phyloP scores from a whole-genome alignment of 1,284 basidiomycete species.

The Lentinus polychrous region DNA sequence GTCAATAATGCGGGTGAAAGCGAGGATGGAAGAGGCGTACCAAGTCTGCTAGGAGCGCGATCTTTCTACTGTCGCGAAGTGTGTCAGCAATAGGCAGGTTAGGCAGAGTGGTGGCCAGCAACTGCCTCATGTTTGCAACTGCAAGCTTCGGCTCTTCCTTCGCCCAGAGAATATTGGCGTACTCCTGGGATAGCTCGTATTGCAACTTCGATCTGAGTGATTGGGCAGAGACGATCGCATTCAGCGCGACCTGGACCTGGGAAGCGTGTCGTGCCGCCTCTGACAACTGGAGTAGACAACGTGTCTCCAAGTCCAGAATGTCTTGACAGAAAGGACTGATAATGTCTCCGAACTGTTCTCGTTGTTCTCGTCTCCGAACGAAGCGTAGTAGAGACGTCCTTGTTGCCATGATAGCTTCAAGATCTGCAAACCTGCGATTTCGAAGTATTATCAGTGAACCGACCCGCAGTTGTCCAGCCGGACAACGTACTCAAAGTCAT shows the following conservation, averaged over 20 bases:
- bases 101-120: conserved; percentile 17
- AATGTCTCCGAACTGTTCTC: conserved; percentile 67
- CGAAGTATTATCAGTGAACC: background rate
- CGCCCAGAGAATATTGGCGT: conserved; percentile 86
- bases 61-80: conserved; percentile 14
- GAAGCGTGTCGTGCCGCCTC: conserved; percentile 65
- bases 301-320: conserved; percentile 60
- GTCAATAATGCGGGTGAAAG: background rate
- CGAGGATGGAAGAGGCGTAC: conserved; percentile 32
- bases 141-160: conserved; percentile 83
- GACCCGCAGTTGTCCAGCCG: background rate
- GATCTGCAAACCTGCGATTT: conserved; percentile 58
- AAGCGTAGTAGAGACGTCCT: conserved; percentile 79
- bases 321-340: conserved; percentile 45
- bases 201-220: conserved; percentile 43
- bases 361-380: conserved; percentile 54
- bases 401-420: conserved; percentile 78
- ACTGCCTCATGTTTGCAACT: conserved; percentile 62
- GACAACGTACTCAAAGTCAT: conserved; percentile 60
- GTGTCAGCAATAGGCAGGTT: too few species aligned
- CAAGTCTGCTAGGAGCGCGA: conserved; percentile 53
- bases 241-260: conserved; percentile 79
- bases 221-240: conserved; percentile 76
- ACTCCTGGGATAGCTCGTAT: conserved; percentile 69
- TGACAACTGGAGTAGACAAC: conserved; percentile 70